These are phyloP conservation scores for Phytopythium ostracodes DNA, from an alignment of 352 stramenopile genomes.

Conservation along the genomic window DNA sequence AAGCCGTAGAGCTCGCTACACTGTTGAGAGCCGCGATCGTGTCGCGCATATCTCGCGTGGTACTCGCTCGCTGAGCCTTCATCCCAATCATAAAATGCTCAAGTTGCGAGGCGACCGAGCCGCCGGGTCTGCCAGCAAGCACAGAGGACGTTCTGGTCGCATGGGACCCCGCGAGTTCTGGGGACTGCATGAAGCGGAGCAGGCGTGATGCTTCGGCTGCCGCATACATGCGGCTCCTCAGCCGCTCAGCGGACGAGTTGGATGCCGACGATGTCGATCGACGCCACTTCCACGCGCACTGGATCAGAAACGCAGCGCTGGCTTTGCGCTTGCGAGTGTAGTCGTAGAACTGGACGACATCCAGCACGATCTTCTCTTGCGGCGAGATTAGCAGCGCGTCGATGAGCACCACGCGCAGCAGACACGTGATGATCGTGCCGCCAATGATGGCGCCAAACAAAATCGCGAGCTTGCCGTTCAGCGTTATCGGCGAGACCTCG, in stretches of 20 bases:
- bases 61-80: conserved; percentile 6
- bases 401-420: conserved; percentile 58
- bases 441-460: conserved; percentile 52
- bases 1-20: not conserved
- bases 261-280: not conserved
- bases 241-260: conserved; percentile 3
- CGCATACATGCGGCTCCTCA: conserved; percentile 35
- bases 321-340: conserved; percentile 37
- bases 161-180: conserved; percentile 13
- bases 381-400: conserved; percentile 46
- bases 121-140: conserved; percentile 9
- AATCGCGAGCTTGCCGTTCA: conserved; percentile 56
- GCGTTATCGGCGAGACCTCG: conserved; percentile 40
- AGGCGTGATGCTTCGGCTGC: conserved; percentile 44
- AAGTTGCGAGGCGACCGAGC: conserved; percentile 16
- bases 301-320: conserved; percentile 39
- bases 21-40: not conserved
- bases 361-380: conserved; percentile 54
- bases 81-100: conserved; percentile 19
- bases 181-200: conserved; percentile 41
- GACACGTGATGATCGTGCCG: conserved; percentile 52
- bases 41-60: not conserved
- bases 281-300: conserved; percentile 39
- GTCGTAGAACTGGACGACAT: conserved; percentile 56
- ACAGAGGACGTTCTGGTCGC: conserved; percentile 9